Conservation (phyloP, 2,329 filamentous ascomycete genomes). For the Cladophialophora yegresii region DNA sequence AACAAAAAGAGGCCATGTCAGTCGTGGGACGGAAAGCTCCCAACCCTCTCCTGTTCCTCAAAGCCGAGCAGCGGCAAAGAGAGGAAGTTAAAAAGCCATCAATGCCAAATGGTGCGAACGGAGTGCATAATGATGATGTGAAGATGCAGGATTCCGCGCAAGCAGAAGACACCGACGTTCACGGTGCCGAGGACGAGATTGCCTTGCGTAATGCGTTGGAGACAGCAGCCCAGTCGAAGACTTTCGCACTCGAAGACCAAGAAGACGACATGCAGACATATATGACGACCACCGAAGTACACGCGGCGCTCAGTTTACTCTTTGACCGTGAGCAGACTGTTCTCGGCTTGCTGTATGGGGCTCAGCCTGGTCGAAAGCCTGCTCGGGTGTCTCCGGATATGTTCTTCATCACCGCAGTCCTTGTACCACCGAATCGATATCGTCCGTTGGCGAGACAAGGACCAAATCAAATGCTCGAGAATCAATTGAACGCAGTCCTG, state of each 20-base stretch:
- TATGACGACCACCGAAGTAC: constrained; percentile 79
- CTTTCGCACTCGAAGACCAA: constrained; percentile 41
- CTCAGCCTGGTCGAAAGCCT: constrained; percentile 64
- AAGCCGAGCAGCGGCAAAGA: constrained; percentile 50
- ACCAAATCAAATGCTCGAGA: constrained; percentile 78
- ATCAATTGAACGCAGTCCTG: constrained; percentile 84
- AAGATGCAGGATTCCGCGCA: constrained; percentile 46
- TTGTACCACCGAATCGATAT: constrained; percentile 91
- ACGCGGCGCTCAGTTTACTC: constrained; percentile 72
- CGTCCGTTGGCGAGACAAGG: constrained; percentile 83
- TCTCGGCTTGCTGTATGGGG: constrained; percentile 79
- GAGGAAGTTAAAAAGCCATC: constrained; percentile 37
- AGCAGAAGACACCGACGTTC: constrained; percentile 54
- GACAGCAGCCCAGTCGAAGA: constrained; percentile 37
- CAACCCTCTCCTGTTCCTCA: constrained; percentile 68
- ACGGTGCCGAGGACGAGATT: constrained; percentile 62
- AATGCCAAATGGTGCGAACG: constrained; percentile 31
- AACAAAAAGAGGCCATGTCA: constrained; percentile 74
- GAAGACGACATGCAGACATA: constrained; percentile 66
- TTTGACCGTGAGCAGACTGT: constrained; percentile 88
- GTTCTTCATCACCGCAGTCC: constrained; percentile 85
- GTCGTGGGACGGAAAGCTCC: constrained; percentile 64
- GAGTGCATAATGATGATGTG: constrained; percentile 52
- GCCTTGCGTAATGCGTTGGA: constrained; percentile 52
- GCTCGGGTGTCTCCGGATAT: constrained; percentile 73